Percentiles rank a stretch among this genome's conserved stretches.
phyloP scores from a whole-genome alignment of 306 rosid genomes.

The Gynostemma pentaphyllum region DNA sequence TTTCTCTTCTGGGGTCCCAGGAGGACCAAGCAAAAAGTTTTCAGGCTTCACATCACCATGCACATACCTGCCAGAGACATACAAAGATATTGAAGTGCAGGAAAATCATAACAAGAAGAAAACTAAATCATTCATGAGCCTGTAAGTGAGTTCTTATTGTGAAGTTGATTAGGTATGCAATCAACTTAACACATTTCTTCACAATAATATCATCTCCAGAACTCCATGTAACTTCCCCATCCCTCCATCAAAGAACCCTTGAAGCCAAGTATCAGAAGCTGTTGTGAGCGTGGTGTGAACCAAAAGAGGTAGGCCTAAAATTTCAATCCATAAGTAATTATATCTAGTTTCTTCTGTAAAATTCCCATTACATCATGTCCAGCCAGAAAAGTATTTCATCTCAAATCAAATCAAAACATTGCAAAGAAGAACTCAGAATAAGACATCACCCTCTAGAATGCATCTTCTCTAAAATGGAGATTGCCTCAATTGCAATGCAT shows the following conservation, averaged over 20 bases:
- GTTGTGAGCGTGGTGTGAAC: neutral
- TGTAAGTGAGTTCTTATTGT: neutral
- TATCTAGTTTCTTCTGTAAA: neutral
- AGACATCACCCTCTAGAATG: slow-evolving; percentile 30
- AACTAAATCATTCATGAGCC: neutral
- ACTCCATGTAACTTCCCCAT: neutral
- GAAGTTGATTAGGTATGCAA: neutral
- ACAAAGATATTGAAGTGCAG: slow-evolving; percentile 2
- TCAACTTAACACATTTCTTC: neutral
- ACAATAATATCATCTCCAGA: neutral
- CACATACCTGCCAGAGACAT: slow-evolving; percentile 29
- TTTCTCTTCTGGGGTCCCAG: slow-evolving; percentile 35
- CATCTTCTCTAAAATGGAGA: slow-evolving; percentile 46
- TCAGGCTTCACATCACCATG: slow-evolving; percentile 49
- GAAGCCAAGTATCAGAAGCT: neutral
- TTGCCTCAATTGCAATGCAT: slow-evolving; percentile 43
- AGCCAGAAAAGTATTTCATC: neutral
- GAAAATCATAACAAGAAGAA: neutral
- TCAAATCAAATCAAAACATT: neutral
- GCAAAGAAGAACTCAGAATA: slow-evolving; percentile 7
- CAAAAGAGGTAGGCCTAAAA: neutral
- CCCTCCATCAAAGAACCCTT: neutral
- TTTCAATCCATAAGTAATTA: neutral
- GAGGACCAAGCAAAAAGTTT: slow-evolving; percentile 40
- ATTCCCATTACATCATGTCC: neutral